Conservation (phyloP, 2,329 filamentous ascomycete genomes). For the Chaetothyriales sp. region DNA sequence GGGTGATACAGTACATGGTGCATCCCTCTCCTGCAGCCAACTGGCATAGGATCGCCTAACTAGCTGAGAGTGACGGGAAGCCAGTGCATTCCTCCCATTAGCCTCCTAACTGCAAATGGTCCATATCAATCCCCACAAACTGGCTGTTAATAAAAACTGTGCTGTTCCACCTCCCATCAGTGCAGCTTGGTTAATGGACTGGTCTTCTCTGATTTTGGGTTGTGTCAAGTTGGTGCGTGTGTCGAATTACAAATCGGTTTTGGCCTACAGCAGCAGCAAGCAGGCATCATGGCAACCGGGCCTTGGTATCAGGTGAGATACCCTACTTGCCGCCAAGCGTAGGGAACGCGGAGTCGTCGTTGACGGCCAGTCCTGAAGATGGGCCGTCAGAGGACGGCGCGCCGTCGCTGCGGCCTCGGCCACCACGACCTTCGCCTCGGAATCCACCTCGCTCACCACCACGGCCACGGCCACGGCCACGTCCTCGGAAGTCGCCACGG, state of each 20-base stretch:
- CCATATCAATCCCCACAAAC: background rate
- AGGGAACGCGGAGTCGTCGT: slow-evolving; percentile 17
- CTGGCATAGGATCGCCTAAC: background rate
- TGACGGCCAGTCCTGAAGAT: slow-evolving; percentile 8
- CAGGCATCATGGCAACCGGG: background rate
- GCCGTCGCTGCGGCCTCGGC: slow-evolving; percentile 23
- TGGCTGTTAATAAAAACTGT: background rate
- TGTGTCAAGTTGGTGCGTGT: background rate
- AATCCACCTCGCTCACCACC: slow-evolving; percentile 35
- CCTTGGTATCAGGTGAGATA: background rate
- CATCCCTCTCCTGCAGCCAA: background rate
- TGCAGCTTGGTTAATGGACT: background rate
- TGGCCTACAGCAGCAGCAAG: background rate
- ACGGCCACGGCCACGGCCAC: slow-evolving; percentile 26
- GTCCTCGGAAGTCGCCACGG: slow-evolving; percentile 25
- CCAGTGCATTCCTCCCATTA: background rate
- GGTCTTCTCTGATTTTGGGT: background rate
- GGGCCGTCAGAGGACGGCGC: slow-evolving; percentile 17
- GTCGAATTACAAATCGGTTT: background rate
- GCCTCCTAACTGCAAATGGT: background rate
- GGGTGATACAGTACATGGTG: background rate
- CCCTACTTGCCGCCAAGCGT: slow-evolving; percentile 17
- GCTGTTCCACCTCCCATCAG: background rate
- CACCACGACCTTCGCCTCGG: slow-evolving; percentile 22
- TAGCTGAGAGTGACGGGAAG: background rate